Conservation (phyloP, 78 protist genomes). For the Creolimax fragrantissima region DNA sequence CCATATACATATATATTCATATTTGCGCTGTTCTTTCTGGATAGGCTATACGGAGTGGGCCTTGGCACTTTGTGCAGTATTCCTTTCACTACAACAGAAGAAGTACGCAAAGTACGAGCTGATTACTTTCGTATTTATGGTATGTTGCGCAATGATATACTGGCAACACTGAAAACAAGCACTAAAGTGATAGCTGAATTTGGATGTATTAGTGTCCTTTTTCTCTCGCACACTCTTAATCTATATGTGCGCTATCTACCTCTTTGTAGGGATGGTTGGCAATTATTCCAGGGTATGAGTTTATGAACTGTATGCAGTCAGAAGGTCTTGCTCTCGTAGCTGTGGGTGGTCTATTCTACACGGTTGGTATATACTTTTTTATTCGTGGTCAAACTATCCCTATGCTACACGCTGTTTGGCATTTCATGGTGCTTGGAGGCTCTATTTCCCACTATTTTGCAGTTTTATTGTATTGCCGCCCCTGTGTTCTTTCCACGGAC, state of each 20-base stretch:
- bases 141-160: no score
- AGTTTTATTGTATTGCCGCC: not conserved
- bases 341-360: not conserved
- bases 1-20: no score
- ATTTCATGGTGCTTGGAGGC: not conserved
- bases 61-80: not conserved
- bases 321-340: not conserved
- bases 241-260: no score
- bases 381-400: not conserved
- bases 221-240: no score
- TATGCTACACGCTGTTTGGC: slow-evolving; percentile 16
- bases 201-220: no score
- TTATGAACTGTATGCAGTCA: not conserved
- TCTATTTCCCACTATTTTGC: not conserved
- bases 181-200: no score
- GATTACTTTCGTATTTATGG: not conserved
- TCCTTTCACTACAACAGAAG: not conserved
- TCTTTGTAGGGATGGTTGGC: not conserved
- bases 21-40: no score
- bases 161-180: no score
- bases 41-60: not conserved
- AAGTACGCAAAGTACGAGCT: not conserved
- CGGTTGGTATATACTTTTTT: not conserved
- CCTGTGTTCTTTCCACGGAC: no score
- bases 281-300: not conserved